Conservation (phyloP, 192 early-diverging fungal species). For the Coemansia sp. region DNA sequence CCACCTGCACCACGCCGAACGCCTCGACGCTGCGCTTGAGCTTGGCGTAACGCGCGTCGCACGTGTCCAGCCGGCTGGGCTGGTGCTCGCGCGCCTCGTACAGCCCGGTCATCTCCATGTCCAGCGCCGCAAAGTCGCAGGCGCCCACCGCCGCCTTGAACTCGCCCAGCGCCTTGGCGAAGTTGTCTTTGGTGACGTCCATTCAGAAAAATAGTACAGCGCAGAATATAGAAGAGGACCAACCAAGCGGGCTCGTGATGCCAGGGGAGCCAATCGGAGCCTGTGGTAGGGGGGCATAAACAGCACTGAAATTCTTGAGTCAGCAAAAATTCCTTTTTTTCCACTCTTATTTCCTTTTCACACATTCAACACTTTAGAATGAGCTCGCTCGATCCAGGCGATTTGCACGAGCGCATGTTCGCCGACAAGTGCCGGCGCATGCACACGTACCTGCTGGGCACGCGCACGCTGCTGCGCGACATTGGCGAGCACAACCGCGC, state of each 20-base stretch:
- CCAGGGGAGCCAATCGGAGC: neutral
- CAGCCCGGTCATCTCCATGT: constrained; percentile 50
- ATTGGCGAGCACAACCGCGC: constrained; percentile 65
- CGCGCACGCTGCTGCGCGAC: constrained; percentile 62
- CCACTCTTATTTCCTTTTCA: neutral
- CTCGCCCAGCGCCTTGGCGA: constrained; percentile 21
- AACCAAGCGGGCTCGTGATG: too few species aligned
- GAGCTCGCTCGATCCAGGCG: neutral
- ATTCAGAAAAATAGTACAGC: neutral
- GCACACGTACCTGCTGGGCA: constrained; percentile 61
- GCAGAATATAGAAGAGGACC: neutral
- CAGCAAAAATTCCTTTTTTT: constrained; percentile 14
- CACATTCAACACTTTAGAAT: neutral
- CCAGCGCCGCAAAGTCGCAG: constrained; percentile 45
- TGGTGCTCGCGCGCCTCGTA: constrained; percentile 26
- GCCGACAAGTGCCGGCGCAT: constrained; percentile 70
- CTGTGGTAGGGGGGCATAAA: too few species aligned
- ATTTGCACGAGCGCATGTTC: constrained; percentile 62
- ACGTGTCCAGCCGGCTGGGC: constrained; percentile 46
- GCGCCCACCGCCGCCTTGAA: constrained; percentile 16
- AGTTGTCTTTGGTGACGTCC: constrained; percentile 42
- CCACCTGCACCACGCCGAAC: constrained; percentile 72
- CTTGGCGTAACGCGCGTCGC: constrained; percentile 58
- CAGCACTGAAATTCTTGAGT: too few species aligned
- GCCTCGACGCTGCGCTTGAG: constrained; percentile 45